Evolutionary conservation across 371 early-diverging fungal genomes (phyloP), one percentile per base, ranked within the genome.

Genomic region (Haplosporangium sp.): DNA sequence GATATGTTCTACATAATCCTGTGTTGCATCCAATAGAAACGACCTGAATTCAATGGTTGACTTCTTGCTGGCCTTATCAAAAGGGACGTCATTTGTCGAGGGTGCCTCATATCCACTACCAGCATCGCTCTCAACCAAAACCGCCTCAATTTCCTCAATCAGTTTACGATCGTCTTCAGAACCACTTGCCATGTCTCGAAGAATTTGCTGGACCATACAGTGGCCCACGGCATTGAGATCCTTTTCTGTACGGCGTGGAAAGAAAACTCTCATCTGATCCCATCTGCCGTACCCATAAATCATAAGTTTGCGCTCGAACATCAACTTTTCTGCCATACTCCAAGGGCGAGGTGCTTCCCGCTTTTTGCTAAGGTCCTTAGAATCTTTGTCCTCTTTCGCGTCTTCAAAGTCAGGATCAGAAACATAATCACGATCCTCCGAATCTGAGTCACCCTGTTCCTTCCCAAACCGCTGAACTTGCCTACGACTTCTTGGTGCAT

Each of bases 301-400:
- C 95, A 95, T 96, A 48, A 95, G 70, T 65, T 89, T 87, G n/a
- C 95, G 89, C 73, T 96, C 96, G 60, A 94, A 88, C 48, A 92
- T 89, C 20, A 91, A 87, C 72, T 88, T 89, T 72, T 95, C 95
- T 10, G 95, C 92, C 47, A 88, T 71, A 10, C 92, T 89, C 96
- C 96, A 95, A n/a, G 85, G 83, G 0, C 87, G 86, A 48, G 85
- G 84, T 11, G 74, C 79, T n/a, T 84, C 85, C 6, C 86, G 82
- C 61, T 71, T 78, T 34, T 73, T 77, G 59, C 19, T 40, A 19
- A 40, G 63, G 5, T 78, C 73, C 45, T 67, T 70, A 13, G 52
- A n/a, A 2, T 78, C 73, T 42, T 66, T 76, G 27, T 83, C 74
- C 3, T 61, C 82, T 4, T 37, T 56, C 0, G 63, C 68, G 39